These are phyloP conservation scores for Brassica nigra DNA, from an alignment of 345 rosid genomes.

Conservation along the genomic window DNA sequence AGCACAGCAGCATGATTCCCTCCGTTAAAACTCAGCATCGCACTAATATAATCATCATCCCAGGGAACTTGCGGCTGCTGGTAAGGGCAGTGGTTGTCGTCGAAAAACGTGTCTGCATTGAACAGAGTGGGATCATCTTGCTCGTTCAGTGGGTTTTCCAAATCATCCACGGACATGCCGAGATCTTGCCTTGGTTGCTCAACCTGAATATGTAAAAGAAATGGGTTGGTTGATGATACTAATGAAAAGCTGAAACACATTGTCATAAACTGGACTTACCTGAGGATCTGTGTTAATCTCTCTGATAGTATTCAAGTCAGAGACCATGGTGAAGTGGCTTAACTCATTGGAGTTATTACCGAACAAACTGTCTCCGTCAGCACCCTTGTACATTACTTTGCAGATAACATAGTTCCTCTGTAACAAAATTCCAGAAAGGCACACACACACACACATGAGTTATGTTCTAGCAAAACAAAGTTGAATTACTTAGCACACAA, in stretches of 20 bases:
- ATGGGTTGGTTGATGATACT: not conserved
- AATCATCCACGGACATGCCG: not conserved
- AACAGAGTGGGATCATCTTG: not conserved
- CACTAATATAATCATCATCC: not conserved
- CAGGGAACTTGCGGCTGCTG: constrained; percentile 1
- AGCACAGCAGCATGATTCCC: not conserved
- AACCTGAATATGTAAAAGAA: constrained; percentile 8
- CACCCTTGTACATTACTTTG: constrained; percentile 34
- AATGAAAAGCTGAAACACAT: not conserved
- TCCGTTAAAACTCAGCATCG: not conserved
- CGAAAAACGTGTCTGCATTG: not conserved
- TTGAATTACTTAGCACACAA: not conserved
- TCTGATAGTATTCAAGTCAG: not conserved
- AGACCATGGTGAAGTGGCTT: constrained; percentile 15
- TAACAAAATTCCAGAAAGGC: not conserved
- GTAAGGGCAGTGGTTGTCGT: not conserved
- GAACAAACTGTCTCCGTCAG: not conserved
- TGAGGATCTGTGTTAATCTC: not conserved
- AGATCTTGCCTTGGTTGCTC: not conserved
- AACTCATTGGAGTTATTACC: constrained; percentile 3
- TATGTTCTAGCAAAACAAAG: not conserved
- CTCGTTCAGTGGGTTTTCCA: not conserved
- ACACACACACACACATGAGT: constrained; percentile 10
- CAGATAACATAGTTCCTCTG: constrained; percentile 32
- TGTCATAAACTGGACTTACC: constrained; percentile 10